Evolutionary conservation across 2,329 filamentous ascomycete species (phyloP).

Genomic region (Venturia nashicola): DNA sequence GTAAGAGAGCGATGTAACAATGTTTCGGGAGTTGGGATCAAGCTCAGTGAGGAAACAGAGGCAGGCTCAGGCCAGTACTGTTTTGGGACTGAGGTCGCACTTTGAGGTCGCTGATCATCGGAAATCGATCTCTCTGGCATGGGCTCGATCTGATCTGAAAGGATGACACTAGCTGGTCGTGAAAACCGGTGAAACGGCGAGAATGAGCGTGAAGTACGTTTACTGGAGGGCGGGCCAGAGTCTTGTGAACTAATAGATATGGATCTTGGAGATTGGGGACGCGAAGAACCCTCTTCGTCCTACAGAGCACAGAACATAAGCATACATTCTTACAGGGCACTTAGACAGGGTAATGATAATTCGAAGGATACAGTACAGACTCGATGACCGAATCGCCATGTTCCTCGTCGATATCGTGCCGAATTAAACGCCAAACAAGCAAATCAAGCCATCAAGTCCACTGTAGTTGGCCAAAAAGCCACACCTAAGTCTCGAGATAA

Average conservation of each 20-base stretch:
- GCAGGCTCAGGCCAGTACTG: neutral
- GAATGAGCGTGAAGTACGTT: neutral
- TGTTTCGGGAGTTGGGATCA: neutral
- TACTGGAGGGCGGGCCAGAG: conserved; percentile 1
- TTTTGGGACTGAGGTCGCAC: neutral
- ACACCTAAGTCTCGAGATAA: neutral
- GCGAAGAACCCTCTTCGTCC: conserved; percentile 2
- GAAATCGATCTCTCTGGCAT: neutral
- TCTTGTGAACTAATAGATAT: conserved; percentile 1
- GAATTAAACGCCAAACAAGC: conserved; percentile 4
- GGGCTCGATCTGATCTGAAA: neutral
- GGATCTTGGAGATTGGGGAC: conserved; percentile 6
- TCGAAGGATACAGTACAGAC: neutral
- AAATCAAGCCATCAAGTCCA: conserved; percentile 2
- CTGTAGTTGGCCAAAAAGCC: neutral
- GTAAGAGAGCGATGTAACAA: neutral
- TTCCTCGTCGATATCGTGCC: conserved; percentile 9
- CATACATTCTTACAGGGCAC: conserved; percentile 2
- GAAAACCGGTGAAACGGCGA: neutral
- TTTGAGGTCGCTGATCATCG: neutral
- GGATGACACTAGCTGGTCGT: neutral
- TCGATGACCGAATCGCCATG: neutral
- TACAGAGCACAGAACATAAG: conserved; percentile 4
- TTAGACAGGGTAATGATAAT: neutral
- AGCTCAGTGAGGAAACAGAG: neutral